Conservation (phyloP, 257 asterid genomes). For the Solanum clarkiae region DNA sequence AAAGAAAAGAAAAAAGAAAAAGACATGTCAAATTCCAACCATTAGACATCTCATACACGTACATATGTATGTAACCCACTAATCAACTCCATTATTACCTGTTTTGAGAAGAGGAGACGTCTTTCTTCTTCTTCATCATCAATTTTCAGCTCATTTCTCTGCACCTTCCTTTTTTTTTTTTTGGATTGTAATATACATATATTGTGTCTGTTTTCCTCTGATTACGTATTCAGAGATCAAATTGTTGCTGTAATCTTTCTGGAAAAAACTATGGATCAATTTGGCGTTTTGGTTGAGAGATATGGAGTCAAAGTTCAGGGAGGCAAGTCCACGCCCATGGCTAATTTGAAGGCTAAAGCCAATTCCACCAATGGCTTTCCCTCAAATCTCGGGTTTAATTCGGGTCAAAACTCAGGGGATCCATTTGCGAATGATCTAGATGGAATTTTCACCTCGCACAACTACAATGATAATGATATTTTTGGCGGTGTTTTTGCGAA, state of each 20-base stretch:
- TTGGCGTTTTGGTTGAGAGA: conserved; percentile 79
- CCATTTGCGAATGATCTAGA: conserved; percentile 58
- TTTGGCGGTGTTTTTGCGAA: conserved; percentile 33
- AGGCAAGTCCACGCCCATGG: conserved; percentile 63
- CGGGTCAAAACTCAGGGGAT: conserved; percentile 5
- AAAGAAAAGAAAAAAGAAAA: neutral
- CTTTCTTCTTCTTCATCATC: neutral
- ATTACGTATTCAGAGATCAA: neutral
- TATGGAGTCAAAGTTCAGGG: conserved; percentile 58
- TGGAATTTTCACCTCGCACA: conserved; percentile 31
- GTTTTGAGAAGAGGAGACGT: neutral
- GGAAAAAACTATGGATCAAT: conserved; percentile 47
- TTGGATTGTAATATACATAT: neutral
- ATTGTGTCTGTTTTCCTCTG: neutral
- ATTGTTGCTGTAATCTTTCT: neutral
- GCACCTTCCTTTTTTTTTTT: neutral
- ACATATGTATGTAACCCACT: neutral
- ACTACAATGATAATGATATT: conserved; percentile 26
- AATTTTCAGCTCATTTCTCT: neutral
- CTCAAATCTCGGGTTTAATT: conserved; percentile 1
- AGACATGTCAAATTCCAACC: neutral
- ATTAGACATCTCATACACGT: neutral
- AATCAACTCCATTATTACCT: neutral
- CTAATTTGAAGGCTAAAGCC: conserved; percentile 38
- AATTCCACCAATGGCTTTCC: conserved; percentile 11